Percentiles rank a stretch among this genome's conserved stretches.
phyloP scores from a whole-genome alignment of 306 rosid species.

The Lathyrus aphaca region DNA sequence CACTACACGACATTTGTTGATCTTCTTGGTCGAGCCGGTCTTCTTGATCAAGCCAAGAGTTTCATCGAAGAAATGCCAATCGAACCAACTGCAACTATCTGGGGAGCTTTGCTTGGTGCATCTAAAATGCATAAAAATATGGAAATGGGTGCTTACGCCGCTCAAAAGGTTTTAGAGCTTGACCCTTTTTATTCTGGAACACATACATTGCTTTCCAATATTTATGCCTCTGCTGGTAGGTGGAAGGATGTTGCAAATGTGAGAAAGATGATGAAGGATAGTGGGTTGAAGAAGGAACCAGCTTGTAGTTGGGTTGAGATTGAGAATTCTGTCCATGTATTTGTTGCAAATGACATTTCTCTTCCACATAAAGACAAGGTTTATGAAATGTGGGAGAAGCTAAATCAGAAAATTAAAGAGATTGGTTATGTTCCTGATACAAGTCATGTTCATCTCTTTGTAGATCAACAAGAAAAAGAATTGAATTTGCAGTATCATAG shows the following conservation, averaged over 20 bases:
- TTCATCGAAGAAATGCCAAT: conserved; percentile 51
- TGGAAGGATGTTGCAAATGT: conserved; percentile 56
- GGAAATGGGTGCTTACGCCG: conserved; percentile 52
- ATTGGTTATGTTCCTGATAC: conserved; percentile 62
- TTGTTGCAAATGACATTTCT: conserved; percentile 47
- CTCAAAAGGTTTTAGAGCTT: conserved; percentile 51
- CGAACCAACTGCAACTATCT: conserved; percentile 49
- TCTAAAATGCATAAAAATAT: conserved; percentile 51
- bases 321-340: conserved; percentile 49
- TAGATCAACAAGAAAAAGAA: conserved; percentile 55
- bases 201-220: conserved; percentile 51
- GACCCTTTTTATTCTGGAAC: conserved; percentile 56
- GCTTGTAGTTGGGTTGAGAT: conserved; percentile 67
- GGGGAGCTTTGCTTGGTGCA: conserved; percentile 61
- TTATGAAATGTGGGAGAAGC: conserved; percentile 48
- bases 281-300: conserved; percentile 56
- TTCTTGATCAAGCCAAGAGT: conserved; percentile 52
- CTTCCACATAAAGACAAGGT: conserved; percentile 52
- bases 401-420: conserved; percentile 50
- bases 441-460: conserved; percentile 51
- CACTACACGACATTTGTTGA: conserved; percentile 51
- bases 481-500: conserved; percentile 51
- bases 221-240: conserved; percentile 57
- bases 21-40: conserved; percentile 61
- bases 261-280: conserved; percentile 49